These are phyloP conservation scores for Aspergillus melleus DNA, from an alignment of 2,329 filamentous ascomycete species.

Conservation along the genomic window DNA sequence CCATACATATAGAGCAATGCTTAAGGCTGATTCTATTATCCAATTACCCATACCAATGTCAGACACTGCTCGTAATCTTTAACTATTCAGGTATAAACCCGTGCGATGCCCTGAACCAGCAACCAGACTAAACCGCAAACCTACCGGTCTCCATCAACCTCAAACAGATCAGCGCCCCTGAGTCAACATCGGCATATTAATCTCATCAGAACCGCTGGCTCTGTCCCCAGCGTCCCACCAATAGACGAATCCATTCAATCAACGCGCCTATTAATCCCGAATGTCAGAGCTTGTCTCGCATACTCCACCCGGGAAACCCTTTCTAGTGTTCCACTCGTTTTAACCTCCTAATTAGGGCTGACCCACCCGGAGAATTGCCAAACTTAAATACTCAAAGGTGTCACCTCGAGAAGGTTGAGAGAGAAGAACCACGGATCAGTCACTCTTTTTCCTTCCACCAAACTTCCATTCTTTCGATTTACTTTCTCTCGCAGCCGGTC, in stretches of 20 bases:
- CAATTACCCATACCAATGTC: not conserved
- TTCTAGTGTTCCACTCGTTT: no score
- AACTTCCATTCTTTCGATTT: not conserved
- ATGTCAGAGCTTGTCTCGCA: not conserved
- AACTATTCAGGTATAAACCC: not conserved
- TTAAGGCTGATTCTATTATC: no score
- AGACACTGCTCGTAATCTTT: not conserved
- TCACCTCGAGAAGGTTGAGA: not conserved
- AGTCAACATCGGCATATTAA: not conserved
- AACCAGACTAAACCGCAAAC: not conserved
- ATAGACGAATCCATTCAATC: not conserved
- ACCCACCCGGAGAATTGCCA: not conserved
- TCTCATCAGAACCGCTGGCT: not conserved
- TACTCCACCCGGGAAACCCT: not conserved
- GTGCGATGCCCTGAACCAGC: not conserved
- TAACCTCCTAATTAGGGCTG: not conserved
- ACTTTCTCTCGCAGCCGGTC: not conserved
- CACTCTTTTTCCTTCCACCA: not conserved
- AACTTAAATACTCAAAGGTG: not conserved
- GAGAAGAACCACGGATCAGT: not conserved
- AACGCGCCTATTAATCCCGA: not conserved
- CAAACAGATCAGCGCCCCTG: not conserved
- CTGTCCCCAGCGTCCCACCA: not conserved
- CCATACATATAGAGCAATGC: no score
- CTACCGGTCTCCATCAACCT: not conserved